Base-by-base conservation (phyloP, 306 rosid species). In the Cicer arietinum region DNA sequence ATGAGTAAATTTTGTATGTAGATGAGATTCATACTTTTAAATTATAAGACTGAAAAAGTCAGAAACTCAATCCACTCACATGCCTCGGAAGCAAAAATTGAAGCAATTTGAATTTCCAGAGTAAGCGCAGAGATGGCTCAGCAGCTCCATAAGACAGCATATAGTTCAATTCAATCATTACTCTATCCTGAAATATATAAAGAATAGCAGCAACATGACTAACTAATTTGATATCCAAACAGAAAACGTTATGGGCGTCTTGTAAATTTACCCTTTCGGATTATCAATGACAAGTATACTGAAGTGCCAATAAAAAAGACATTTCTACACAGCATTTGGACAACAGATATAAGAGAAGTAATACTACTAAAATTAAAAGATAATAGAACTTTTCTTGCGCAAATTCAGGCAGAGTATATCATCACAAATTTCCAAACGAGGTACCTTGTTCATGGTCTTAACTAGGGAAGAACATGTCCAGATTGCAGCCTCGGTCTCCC, bases 91-190 rank as follows among this genome's bases (percentile, higher is more conserved):
- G 87, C 62, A 89, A 52, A 73, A 82, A 62, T 67, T 79, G 79
- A 63, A 91, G 97, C 47, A 94, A 78, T 52, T 87, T 89, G 83
- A 91, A 94, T 76, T 87, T 86, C 91, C 86, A 88, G 53, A 92
- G 94, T 82, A 90, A 75, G 71, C 59, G 78, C 25, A 92, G 78
- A 72, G 98, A 92, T 47, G 92, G 85, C 72, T 84, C 88, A 61
- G 96, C 94, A 70, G 98, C 98, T 69, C 98, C 98, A 79, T 92
- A 92, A 68, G 98, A 89, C 35, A 94, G 80, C 97, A 94, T 94
- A 80, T 91, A 91, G 88, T 94, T 89, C 85, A 94, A 45, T 64
- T 94, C 98, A 88, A 90, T 62, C 96, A 89, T 84, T 71, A 90
- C 12, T 87, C 90, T 91, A 70, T 37, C 12, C 98, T 94, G 90